Conservation (phyloP, 176 grass and related monocot genomes). For the Cymbopogon citratus region DNA sequence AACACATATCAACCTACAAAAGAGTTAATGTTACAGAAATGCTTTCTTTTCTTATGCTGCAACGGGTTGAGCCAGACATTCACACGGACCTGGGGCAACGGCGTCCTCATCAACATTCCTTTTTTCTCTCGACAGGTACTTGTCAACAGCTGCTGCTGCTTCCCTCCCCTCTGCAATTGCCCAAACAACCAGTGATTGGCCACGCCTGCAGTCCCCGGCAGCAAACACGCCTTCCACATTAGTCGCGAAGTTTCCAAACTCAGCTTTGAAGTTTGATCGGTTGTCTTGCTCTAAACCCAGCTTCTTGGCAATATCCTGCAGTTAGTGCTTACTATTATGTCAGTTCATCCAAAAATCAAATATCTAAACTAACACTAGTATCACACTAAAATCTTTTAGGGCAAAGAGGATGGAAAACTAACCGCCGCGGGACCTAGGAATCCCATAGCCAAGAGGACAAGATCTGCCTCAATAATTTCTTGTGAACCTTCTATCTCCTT, state of each 20-base stretch:
- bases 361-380: not conserved
- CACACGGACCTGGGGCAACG: not conserved
- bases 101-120: not conserved
- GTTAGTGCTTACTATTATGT: not conserved
- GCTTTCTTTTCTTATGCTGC: constrained; percentile 1
- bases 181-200: constrained; percentile 69
- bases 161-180: constrained; percentile 58
- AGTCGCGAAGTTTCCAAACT: constrained; percentile 45
- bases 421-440: constrained; percentile 56
- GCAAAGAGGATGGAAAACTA: constrained; percentile 5
- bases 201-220: constrained; percentile 59
- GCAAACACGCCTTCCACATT: constrained; percentile 57
- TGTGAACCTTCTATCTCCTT: constrained; percentile 53
- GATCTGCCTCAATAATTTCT: constrained; percentile 53
- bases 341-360: not conserved
- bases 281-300: constrained; percentile 50
- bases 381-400: not conserved
- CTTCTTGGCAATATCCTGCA: constrained; percentile 40
- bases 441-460: constrained; percentile 57
- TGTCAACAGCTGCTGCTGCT: constrained; percentile 49
- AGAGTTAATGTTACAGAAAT: not conserved
- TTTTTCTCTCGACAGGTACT: constrained; percentile 33
- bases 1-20: not conserved
- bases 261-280: constrained; percentile 52
- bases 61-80: constrained; percentile 24